Percentiles rank a stretch among this genome's conserved stretches.
These are phyloP conservation scores for Paraphoma chrysanthemicola DNA, from an alignment of 2,329 filamentous ascomycete genomes.

Conservation along the genomic window DNA sequence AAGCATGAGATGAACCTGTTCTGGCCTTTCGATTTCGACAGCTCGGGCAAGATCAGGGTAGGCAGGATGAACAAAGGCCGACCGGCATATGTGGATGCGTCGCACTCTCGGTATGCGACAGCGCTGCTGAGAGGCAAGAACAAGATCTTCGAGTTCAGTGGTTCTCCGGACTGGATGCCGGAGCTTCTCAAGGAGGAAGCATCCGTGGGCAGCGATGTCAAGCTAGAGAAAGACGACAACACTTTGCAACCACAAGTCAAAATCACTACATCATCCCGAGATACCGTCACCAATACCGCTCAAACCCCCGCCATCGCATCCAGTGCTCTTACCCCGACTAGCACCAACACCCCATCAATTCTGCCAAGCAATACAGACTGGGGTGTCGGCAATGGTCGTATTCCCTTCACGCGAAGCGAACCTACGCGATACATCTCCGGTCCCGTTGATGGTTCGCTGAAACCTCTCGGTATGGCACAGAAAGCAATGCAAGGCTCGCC, in stretches of 20 bases:
- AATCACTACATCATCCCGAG: background rate
- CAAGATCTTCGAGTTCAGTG: conserved; percentile 17
- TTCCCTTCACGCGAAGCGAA: background rate
- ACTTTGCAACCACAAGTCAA: background rate
- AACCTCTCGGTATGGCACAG: background rate
- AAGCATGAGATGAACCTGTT: conserved; percentile 24
- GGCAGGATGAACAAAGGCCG: conserved; percentile 48
- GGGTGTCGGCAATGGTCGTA: background rate
- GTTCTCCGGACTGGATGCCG: conserved; percentile 2
- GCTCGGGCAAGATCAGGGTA: conserved; percentile 36
- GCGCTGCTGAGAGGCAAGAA: conserved; percentile 14
- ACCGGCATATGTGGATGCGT: conserved; percentile 33
- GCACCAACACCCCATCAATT: background rate
- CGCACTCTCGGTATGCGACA: conserved; percentile 11
- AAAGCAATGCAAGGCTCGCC: background rate
- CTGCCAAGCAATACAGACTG: background rate
- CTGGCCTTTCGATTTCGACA: conserved; percentile 51
- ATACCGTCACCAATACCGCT: background rate
- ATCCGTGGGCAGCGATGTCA: background rate
- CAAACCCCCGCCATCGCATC: background rate
- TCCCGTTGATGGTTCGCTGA: background rate
- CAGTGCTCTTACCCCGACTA: background rate
- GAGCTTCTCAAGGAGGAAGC: background rate
- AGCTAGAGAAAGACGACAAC: background rate
- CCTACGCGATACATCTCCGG: background rate